Base-by-base conservation (phyloP, 495 filamentous ascomycete genomes). In the Hypoxylon lienhwacheense region DNA sequence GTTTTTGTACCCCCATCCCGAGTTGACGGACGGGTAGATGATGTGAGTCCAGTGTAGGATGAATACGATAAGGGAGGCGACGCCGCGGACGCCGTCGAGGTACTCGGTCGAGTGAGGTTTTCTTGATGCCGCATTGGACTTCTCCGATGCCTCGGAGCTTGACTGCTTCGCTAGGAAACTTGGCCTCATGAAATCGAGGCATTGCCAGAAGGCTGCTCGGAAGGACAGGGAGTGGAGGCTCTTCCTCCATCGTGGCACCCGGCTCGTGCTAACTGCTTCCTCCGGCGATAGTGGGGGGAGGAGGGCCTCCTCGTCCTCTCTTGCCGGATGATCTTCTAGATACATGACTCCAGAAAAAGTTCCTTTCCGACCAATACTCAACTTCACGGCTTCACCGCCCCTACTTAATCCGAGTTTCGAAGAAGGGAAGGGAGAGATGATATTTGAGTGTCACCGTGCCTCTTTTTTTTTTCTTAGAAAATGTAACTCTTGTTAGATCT, bases 21-120 rank as follows among this genome's bases (percentile, higher is more conserved):
- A 60, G 32, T 64, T 67, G 24, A 71, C 67, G 53, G 66, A 70
- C 5, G 66, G 66, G 32, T 69, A 53, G 26, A 66, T 61, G 28
- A 65, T 66, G 47, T 70, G 66, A 15, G 68, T 70, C 59, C 67
- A 76, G 40, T 76, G 73, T 8, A 70, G 56, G 42, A 70, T 63
- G 57, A 78, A 78, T n/a, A 79, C 76, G 34, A 77, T 67, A 28
- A 79, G 59, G 6, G 75, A 74, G 2, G 76, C 76, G 46, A 79
- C 70, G 17, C 76, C 76, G 17, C 76, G 70, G 17, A 79, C 61
- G 8, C 76, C 76, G 58, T 74, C 70, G 8, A 79, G 69, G 58
- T 76, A 78, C 29, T 73, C 68, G 1, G 76, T 79, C 5, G 70
- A 48, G 32, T 69, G 59, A 11, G 54, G 47, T 25, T 51, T 69